A percentile compares a stretch with the other conserved stretches of the same genome.
phyloP scores from a whole-genome alignment of 805 yeast genomes.

The Kazachstania psychrophila region DNA sequence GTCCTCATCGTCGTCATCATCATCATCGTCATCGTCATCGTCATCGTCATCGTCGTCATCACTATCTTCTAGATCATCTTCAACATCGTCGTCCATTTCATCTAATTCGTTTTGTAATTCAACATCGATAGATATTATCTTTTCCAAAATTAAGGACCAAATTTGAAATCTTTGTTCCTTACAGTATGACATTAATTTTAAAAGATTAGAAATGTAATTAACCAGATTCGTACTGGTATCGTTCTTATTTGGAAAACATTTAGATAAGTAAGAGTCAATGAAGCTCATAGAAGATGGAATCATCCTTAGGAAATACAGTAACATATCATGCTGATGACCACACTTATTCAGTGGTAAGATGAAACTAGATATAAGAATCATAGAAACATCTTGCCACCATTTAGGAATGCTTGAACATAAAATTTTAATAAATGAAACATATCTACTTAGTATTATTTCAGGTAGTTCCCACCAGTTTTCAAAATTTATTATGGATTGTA shows the following conservation, averaged over 20 bases:
- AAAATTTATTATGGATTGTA: conserved; percentile 53
- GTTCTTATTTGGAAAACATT: conserved; percentile 73
- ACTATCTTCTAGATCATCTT: conserved; percentile 33
- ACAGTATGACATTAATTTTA: conserved; percentile 56
- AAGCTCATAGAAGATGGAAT: conserved; percentile 75
- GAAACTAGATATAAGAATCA: conserved; percentile 58
- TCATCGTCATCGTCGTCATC: conserved; percentile 24
- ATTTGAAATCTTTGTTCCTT: conserved; percentile 62
- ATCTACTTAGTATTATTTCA: conserved; percentile 39
- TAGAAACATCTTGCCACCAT: conserved; percentile 81
- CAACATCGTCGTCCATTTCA: conserved; percentile 70
- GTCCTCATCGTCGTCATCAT: conserved; percentile 23
- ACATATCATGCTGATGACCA: conserved; percentile 52
- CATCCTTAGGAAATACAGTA: conserved; percentile 53
- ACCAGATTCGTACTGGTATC: conserved; percentile 44
- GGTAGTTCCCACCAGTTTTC: conserved; percentile 50
- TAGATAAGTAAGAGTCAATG: conserved; percentile 48
- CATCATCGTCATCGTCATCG: not conserved
- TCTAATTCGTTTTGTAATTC: conserved; percentile 84
- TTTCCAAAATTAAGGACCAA: conserved; percentile 76
- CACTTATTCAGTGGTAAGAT: conserved; percentile 27
- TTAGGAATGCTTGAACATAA: conserved; percentile 80
- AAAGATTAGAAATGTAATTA: conserved; percentile 57
- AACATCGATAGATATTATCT: conserved; percentile 78
- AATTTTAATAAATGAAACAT: conserved; percentile 64